phyloP scores from a whole-genome alignment of 768 basidiomycete species.

The Lyophyllum semitale region DNA sequence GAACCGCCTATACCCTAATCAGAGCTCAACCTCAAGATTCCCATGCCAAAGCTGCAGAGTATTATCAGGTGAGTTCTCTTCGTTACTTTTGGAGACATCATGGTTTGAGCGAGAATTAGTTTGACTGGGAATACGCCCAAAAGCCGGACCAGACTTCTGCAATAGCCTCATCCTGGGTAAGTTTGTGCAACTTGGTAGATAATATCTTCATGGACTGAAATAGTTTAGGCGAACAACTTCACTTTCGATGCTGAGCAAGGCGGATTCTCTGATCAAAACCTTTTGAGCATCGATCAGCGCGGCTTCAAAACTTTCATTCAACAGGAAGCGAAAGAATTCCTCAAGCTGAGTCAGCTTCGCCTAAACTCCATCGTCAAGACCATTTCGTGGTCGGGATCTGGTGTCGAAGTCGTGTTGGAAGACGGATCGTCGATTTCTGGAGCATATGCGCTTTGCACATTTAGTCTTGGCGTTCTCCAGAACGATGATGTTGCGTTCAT shows the following conservation, averaged over 20 bases:
- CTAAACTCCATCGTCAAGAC: slow-evolving; percentile 52
- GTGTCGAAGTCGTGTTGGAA: slow-evolving; percentile 48
- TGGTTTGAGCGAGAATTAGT: slow-evolving; percentile 20
- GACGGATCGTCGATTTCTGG: slow-evolving; percentile 46
- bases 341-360: slow-evolving; percentile 46
- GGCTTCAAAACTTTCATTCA: slow-evolving; percentile 62
- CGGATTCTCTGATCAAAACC: slow-evolving; percentile 58
- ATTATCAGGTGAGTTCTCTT: slow-evolving; percentile 47
- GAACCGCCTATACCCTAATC: slow-evolving; percentile 54
- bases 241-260: slow-evolving; percentile 53
- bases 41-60: slow-evolving; percentile 56
- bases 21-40: slow-evolving; percentile 45
- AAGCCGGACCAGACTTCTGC: slow-evolving; percentile 65
- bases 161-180: slow-evolving; percentile 66
- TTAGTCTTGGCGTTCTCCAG: slow-evolving; percentile 72
- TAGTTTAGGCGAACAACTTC: slow-evolving; percentile 60
- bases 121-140: slow-evolving; percentile 57
- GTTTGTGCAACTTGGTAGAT: neutral
- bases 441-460: slow-evolving; percentile 66
- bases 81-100: neutral
- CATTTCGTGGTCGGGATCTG: slow-evolving; percentile 45
- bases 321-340: slow-evolving; percentile 56
- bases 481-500: slow-evolving; percentile 58
- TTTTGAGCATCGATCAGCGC: slow-evolving; percentile 58
- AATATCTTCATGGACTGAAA: slow-evolving; percentile 1